phyloP scores from a whole-genome alignment of 2,329 filamentous ascomycete genomes.

The Daldinia sp. region DNA sequence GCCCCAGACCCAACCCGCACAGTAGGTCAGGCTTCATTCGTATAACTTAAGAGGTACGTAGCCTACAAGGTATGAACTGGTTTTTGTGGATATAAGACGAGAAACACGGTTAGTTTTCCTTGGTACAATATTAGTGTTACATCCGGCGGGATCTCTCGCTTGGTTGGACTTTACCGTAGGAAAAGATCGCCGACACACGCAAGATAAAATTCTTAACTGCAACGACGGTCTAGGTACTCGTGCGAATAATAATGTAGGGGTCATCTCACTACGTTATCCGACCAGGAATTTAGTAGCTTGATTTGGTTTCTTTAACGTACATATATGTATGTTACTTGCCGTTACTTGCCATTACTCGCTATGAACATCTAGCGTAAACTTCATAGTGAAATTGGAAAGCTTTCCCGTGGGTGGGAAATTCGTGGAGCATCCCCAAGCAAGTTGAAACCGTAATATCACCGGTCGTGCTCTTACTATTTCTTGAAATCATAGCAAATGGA shows the following conservation, averaged over 20 bases:
- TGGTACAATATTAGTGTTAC: not conserved
- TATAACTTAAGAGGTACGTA: not conserved
- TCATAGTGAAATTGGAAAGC: too few species aligned
- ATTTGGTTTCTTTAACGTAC: too few species aligned
- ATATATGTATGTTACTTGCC: too few species aligned
- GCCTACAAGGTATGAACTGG: not conserved
- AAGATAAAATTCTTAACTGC: slow-evolving; percentile 36
- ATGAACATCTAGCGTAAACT: too few species aligned
- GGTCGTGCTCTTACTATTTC: slow-evolving; percentile 4
- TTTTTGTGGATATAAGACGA: not conserved
- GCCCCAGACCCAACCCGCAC: too few species aligned
- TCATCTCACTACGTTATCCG: too few species aligned
- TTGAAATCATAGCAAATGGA: slow-evolving; percentile 24
- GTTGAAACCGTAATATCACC: not conserved
- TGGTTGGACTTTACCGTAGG: not conserved
- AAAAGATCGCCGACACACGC: not conserved
- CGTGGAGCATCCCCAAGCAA: not conserved
- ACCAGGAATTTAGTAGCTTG: too few species aligned
- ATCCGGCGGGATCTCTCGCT: not conserved
- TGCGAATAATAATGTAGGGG: too few species aligned
- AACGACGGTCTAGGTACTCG: slow-evolving; percentile 46
- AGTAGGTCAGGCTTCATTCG: too few species aligned
- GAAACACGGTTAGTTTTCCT: not conserved
- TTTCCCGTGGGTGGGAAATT: too few species aligned
- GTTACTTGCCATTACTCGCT: too few species aligned